These are phyloP conservation scores for Globisporangium uncinulatum DNA, from an alignment of 352 stramenopile species.

Conservation along the genomic window DNA sequence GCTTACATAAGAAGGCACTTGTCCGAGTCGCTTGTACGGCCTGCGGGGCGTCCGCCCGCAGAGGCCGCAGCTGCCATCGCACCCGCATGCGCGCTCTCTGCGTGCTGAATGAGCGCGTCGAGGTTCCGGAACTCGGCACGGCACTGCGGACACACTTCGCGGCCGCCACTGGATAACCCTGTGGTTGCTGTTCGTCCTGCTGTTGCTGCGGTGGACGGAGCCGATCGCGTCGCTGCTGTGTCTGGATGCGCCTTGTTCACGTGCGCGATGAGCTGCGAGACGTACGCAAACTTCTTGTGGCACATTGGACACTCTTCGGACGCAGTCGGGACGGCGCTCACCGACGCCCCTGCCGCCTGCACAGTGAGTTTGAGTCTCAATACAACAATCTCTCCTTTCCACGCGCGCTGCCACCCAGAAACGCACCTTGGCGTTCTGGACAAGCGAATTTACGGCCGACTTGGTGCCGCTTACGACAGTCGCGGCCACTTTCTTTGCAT, in stretches of 20 bases:
- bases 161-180: constrained; percentile 4
- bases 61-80: constrained; percentile 11
- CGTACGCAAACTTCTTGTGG: constrained; percentile 65
- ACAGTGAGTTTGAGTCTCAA: background rate
- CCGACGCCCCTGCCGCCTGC: constrained; percentile 9
- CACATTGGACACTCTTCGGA: constrained; percentile 70
- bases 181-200: background rate
- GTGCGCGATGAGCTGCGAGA: constrained; percentile 68
- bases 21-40: constrained; percentile 23
- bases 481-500: constrained; percentile 23
- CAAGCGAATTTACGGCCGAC: constrained; percentile 33
- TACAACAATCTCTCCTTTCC: too few species aligned
- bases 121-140: constrained; percentile 47
- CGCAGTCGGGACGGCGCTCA: constrained; percentile 25
- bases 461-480: constrained; percentile 33
- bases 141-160: constrained; percentile 69
- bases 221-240: background rate
- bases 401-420: too few species aligned
- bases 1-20: constrained; percentile 59
- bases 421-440: constrained; percentile 39
- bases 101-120: constrained; percentile 52
- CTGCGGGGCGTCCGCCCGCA: background rate
- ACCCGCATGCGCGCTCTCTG: constrained; percentile 38
- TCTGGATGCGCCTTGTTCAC: constrained; percentile 70
- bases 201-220: background rate